Base-by-base conservation (phyloP, 345 rosid genomes). In the Dovyalis caffra region DNA sequence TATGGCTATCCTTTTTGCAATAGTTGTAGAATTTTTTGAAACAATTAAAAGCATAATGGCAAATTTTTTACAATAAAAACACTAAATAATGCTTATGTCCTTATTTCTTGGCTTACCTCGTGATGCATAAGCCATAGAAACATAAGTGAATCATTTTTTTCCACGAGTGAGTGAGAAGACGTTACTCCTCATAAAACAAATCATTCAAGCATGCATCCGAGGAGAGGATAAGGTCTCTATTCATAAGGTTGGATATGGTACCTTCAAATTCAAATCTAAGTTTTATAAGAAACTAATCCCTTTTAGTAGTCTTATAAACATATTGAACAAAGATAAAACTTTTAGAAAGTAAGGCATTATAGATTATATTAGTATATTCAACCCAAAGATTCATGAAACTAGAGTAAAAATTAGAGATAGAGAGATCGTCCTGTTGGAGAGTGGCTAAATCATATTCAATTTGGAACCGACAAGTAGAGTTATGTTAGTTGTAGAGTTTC, bases 101-200 rank as follows among this genome's bases (percentile, higher is more conserved):
- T n/a, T 23, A 47, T 9, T 60, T 45, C 32, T 28, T 40, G 61
- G 23, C 37, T 49, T 49, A 4, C 61, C 62, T 49, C 26, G 40
- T 25, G 62, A 21, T 47, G 62, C 73, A 69, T 69, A 69, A 6
- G 73, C 73, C 34, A 63, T 28, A 63, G 34, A 9, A 69, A n/a
- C n/a, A n/a, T n/a, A n/a, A n/a, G n/a, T n/a, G n/a, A n/a, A n/a
- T n/a, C n/a, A n/a, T n/a, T n/a, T n/a, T n/a, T n/a, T n/a, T n/a
- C n/a, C n/a, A n/a, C n/a, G n/a, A n/a, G n/a, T 37, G 11, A 37
- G 40, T 9, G 40, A 8, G 40, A 37, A 37, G 11, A 37, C 12
- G 2, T 8, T 37, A 11, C 40, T 37, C 40, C 40, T 37, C 6
- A 0, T 0, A n/a, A 37, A 37, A 37, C 40, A 37, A 37, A 37